These are phyloP conservation scores for Mortierella sp. DNA, from an alignment of 371 early-diverging fungal species.

Conservation along the genomic window DNA sequence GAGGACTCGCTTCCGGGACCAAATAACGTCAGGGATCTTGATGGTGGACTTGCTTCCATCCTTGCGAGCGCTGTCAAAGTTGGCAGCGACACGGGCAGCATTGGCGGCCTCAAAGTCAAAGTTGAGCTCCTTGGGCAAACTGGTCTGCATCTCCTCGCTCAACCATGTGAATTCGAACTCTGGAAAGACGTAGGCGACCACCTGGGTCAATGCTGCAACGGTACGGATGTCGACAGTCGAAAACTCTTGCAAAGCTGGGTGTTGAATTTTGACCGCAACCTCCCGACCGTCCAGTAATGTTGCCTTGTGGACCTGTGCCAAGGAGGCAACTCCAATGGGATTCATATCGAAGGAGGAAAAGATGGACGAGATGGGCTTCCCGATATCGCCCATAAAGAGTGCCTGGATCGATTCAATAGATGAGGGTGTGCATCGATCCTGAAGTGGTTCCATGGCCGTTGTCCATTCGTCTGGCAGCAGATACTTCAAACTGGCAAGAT, in stretches of 20 bases:
- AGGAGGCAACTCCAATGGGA: constrained; percentile 88
- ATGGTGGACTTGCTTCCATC: constrained; percentile 59
- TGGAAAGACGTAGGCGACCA: constrained; percentile 81
- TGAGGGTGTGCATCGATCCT: constrained; percentile 88
- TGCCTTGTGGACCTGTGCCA: constrained; percentile 90
- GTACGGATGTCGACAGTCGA: constrained; percentile 86
- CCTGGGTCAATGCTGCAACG: constrained; percentile 70
- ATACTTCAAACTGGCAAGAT: constrained; percentile 87
- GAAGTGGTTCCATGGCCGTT: constrained; percentile 84
- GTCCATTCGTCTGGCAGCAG: constrained; percentile 94
- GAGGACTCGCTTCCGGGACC: constrained; percentile 74
- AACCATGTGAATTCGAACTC: constrained; percentile 94
- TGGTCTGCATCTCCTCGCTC: constrained; percentile 87
- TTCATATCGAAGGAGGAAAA: constrained; percentile 79
- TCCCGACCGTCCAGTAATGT: constrained; percentile 67
- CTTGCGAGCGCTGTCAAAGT: constrained; percentile 63
- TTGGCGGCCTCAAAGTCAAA: constrained; percentile 86
- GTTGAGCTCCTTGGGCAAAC: constrained; percentile 90
- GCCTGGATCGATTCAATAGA: constrained; percentile 74
- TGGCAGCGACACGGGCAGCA: constrained; percentile 68
- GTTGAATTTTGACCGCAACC: constrained; percentile 95
- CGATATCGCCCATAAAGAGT: constrained; percentile 81
- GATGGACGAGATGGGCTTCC: constrained; percentile 66
- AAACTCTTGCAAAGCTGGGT: constrained; percentile 82
- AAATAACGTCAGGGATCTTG: constrained; percentile 76